Evolutionary conservation across 129 eudicot species (phyloP).

Genomic region (Lactuca sativa): DNA sequence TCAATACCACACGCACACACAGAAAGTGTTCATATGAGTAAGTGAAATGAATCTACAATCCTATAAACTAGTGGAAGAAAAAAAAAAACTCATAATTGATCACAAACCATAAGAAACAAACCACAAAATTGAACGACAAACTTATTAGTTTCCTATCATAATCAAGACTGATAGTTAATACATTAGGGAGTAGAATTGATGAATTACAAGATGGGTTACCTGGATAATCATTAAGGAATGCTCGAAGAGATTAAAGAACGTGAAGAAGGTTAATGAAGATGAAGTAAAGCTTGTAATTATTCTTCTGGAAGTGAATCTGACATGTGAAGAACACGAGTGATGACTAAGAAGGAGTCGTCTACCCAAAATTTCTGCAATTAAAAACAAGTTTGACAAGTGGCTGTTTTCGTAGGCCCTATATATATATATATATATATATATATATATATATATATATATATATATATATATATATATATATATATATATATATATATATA

Average conservation of each 20-base stretch:
- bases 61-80: conserved; percentile 1
- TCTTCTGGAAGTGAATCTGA: neutral
- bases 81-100: neutral
- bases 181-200: neutral
- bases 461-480: too few species aligned
- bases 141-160: neutral
- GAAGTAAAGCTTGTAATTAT: conserved; percentile 16
- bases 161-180: conserved; percentile 3
- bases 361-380: conserved; percentile 17
- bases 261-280: conserved; percentile 20
- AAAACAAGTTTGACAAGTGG: conserved; percentile 26
- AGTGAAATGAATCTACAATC: conserved; percentile 24
- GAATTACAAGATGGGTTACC: conserved; percentile 12
- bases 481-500: too few species aligned
- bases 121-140: neutral
- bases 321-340: conserved; percentile 14
- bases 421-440: conserved; percentile 3
- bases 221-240: conserved; percentile 33
- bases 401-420: conserved; percentile 18
- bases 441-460: too few species aligned
- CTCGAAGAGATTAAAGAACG: neutral
- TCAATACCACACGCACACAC: neutral
- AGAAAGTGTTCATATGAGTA: neutral
- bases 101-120: neutral
- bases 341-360: conserved; percentile 20